Evolutionary conservation across 768 basidiomycete species (phyloP), one percentile per base, ranked within the genome.

Genomic region (Macrolepiota albuminosa): DNA sequence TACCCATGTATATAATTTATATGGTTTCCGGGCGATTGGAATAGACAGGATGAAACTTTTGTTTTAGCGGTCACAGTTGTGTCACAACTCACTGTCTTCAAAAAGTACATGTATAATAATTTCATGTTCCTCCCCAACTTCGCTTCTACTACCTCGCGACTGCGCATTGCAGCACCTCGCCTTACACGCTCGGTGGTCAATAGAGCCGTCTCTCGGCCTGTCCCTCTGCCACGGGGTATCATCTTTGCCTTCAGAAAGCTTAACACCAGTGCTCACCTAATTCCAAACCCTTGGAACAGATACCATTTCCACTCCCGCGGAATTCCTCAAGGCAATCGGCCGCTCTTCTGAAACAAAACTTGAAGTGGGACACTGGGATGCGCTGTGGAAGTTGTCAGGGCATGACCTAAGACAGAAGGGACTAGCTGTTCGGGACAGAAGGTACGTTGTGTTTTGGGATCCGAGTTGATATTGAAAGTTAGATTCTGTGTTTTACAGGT

Each of bases 301-400:
- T 39, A 62, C 72, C n/a, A 81, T 89, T 61, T 62, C 69, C 21
- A 82, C 84, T 3, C 82, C 89, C 6, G 73, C 74, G 34, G 85
- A 81, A 31, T 91, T 94, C 65, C 76, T 94, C 63, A 83, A 82
- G 60, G 81, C 86, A 31, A 91, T 94, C 63, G 91, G 92, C 24
- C 81, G 92, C 29, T 78, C 78, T 7, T 73, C 80, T 3, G 85
- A 89, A 40, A 84, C 79, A 1, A 92, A 92, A 71, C 62, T 91
- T 34, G 74, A 79, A 3, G 71, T 80, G 11, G 84, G 85, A 45
- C 74, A 71, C n/a, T 94, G 92, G 92, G 82, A 85, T 2, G 80
- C 84, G 34, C 77, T 94, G 43, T 93, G 90, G 88, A 78, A 75
- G 52, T 74, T 79, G 58, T 75, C 82, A 40, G 82, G 88, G 24